Evolutionary conservation across 2,329 filamentous ascomycete species (phyloP).

Genomic region (Aspergillus nomiae): DNA sequence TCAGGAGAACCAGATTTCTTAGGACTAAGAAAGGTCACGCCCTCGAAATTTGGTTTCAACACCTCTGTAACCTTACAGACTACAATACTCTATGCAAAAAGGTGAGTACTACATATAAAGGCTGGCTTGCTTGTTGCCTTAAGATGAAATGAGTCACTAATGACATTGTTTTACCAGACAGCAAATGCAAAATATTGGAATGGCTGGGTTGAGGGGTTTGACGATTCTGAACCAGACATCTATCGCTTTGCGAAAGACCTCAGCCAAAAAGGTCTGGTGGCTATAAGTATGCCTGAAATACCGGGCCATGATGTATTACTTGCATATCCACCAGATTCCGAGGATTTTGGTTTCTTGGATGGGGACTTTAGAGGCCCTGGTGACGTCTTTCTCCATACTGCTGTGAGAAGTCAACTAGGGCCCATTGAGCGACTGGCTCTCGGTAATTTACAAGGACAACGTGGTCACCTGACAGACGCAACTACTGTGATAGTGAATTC

Average conservation of each 20-base stretch:
- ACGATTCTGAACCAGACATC: constrained; percentile 31
- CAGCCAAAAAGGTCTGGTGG: constrained; percentile 26
- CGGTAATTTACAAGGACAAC: background rate
- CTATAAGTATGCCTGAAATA: constrained; percentile 29
- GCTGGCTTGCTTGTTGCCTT: background rate
- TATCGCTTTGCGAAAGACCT: constrained; percentile 31
- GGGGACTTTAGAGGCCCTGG: background rate
- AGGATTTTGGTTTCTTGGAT: constrained; percentile 30
- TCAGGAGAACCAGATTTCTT: constrained; percentile 20
- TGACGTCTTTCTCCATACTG: constrained; percentile 23
- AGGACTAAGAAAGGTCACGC: constrained; percentile 14
- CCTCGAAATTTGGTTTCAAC: constrained; percentile 35
- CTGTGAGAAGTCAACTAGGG: constrained; percentile 22
- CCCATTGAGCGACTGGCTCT: constrained; percentile 4
- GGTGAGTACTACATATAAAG: constrained; percentile 24
- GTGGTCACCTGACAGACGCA: background rate
- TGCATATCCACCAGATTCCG: constrained; percentile 30
- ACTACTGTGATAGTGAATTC: background rate
- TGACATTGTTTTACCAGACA: background rate
- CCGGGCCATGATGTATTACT: constrained; percentile 24
- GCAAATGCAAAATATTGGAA: constrained; percentile 23
- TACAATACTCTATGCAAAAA: constrained; percentile 29
- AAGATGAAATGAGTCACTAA: background rate
- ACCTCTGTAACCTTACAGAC: constrained; percentile 32
- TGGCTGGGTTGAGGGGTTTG: constrained; percentile 38